Base-by-base conservation (phyloP, 1,284 basidiomycete genomes). In the Malassezia caprae region DNA sequence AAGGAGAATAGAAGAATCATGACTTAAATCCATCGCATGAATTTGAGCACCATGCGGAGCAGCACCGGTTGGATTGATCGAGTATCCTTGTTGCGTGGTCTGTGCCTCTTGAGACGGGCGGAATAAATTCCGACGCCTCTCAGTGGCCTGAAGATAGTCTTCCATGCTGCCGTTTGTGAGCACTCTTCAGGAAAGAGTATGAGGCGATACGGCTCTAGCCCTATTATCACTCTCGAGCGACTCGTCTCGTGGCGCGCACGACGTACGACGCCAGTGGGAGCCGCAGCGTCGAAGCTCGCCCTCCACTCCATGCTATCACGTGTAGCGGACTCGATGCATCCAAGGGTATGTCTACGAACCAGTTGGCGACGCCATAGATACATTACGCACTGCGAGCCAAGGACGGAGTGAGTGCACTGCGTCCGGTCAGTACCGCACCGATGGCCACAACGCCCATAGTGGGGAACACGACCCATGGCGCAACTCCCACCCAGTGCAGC, bases 11-110 rank as follows among this genome's bases (percentile, higher is more conserved):
- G 86, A 83, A 79, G 89, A 84, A 76, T 91, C 94, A n/a, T 82
- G 76, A 0, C 88, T 88, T 4, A 87, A 79, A 1, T 89, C 84
- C 21, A 96, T 81, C 12, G 87, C 81, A 76, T 94, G 88, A 0
- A 88, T 89, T 3, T 89, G 84, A 2, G 82, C 82, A 1, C 88
- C 88, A 64, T 94, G 87, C 0, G 90, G 88, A 47, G 93, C 83
- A 13, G 90, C 90, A 61, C 87, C 88, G 57, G 93, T 83, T 13
- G 91, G 90, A 76, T 94, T 90, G n/a, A 96, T 85, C 4, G 60
- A 58, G 50, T 69, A 68, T 19, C 58, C 64, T 26, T 37, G 23
- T 4, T 21, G 28, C 2, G 59, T 56, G 8, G 35, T 23, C 31
- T 39, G 44, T 21, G 37, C 27, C 10, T 48, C 47, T 15, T 35